Evolutionary conservation across 257 asterid species (phyloP), one percentile per base, ranked within the genome.

Genomic region (Orobanche coerulescens): DNA sequence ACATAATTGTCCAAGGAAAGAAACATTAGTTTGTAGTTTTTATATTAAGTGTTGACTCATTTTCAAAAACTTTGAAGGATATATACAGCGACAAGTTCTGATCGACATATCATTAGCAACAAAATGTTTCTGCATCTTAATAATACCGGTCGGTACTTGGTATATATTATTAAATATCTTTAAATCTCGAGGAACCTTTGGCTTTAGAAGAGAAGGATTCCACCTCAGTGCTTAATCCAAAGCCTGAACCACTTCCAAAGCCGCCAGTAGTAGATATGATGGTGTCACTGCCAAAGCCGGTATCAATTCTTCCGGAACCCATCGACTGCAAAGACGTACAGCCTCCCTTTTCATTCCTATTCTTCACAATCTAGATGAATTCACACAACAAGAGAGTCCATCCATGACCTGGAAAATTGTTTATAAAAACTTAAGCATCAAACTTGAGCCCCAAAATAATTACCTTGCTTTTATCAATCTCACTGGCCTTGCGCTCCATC

Each of bases 401-500:
- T 46, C 33, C 67, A 57, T 61, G 62, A 55, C 53, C 59, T 65
- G 64, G 31, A 58, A 68, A 65, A 51, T 57, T 52, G 71, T 37
- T 58, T 11, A n/a, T 7, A 14, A 64, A 12, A 62, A 25, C 59
- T 61, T 25, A 40, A 56, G 37, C 44, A 60, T 51, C 61, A 18
- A 24, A 40, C 47, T 54, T 66, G 42, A 14, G 43, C 57, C 61
- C 52, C 30, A 24, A 31, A 36, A 15, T 22, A 63, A 42, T 64
- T 67, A 91, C 98, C 95, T 85, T 91, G 95, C 76, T 91, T 79
- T 91, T 91, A 76, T 83, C 95, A 79, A 91, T 91, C 78, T 91
- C 95, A 68, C 67, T 87, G 52, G 98, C 98, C 84, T 88, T 91
- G 18, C 86, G 92, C 81, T 82, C 85, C 98, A 88, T 88, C 73